Evolutionary conservation across 768 basidiomycete species (phyloP).

Genomic region (Lyophyllum semitale): DNA sequence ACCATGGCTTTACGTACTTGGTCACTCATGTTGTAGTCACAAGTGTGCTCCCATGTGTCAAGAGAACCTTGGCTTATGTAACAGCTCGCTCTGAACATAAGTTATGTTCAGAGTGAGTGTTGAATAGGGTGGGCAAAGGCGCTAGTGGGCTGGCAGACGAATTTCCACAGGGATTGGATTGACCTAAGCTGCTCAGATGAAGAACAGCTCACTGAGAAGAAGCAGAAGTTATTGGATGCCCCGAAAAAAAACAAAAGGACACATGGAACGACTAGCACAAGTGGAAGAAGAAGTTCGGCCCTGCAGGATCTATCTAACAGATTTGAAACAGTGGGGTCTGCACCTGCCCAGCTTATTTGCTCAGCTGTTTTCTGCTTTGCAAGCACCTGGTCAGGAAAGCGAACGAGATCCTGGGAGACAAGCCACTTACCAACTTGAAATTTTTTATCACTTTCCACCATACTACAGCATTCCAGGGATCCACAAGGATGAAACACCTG

Average conservation of each 20-base stretch:
- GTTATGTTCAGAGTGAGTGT: background rate
- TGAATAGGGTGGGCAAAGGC: background rate
- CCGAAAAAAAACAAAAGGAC: background rate
- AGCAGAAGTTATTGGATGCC: background rate
- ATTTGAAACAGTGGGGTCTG: background rate
- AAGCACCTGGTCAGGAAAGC: background rate
- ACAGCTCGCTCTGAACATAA: too few species aligned
- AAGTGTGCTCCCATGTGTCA: background rate
- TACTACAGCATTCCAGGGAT: background rate
- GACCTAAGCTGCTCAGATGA: background rate
- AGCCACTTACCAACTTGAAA: background rate
- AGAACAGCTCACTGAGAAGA: background rate
- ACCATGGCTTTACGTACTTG: slow-evolving; percentile 5
- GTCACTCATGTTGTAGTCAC: background rate
- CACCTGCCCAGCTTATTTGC: background rate
- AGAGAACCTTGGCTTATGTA: background rate
- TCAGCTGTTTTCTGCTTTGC: background rate
- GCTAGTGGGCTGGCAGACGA: background rate
- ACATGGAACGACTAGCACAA: background rate
- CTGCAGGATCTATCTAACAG: background rate
- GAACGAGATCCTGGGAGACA: background rate
- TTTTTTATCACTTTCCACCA: background rate
- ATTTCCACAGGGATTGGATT: background rate
- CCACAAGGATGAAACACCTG: background rate
- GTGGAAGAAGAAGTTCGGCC: background rate